Evolutionary conservation across 768 basidiomycete genomes (phyloP), one percentile per base, ranked within the genome.

Genomic region (Lactarius indigo): DNA sequence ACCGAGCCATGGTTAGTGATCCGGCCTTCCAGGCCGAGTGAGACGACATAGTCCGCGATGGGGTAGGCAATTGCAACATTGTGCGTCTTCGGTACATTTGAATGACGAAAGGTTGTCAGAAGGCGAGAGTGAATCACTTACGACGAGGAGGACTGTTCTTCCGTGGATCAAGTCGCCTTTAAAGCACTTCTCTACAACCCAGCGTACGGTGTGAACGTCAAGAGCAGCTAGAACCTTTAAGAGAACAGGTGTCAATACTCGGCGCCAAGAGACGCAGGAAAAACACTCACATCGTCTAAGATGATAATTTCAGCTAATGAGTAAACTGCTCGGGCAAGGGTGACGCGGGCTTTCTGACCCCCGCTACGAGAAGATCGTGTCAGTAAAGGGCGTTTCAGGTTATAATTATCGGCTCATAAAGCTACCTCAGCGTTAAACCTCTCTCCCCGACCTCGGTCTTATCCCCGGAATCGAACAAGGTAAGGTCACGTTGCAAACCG

Each of bases 271-370:
- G 44, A 30, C 17, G 13, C 6, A 5, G 18, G n/a, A 1, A 15
- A 56, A 54, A 50, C 18, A 13, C 73, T 55, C 31, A 91, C 84
- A 72, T 92, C 91, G 71, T 94, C 91, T 47, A 92, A 76, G 75
- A 75, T 39, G 37, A 39, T 0, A 4, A 39, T 39, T 5, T 39
- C 13, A 39, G 37, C 37, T 10, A 39, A 39, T 1, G 83, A 84
- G 72, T 88, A 88, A 1, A 87, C 76, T 0, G 86, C 85, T 15
- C 86, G 78, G 2, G 87, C 87, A 26, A 86, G 76, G 1, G 83
- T 83, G 56, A 88, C 75, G 35, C 86, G 73, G 73, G 79, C 85
- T 78, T 88, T 85, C 72, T 86, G 85, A 35, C 85, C 85, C 31
- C 85, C 85, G 70, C 79, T 80, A 26, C 26, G 15, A 37, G 57